Evolutionary conservation across 2,329 filamentous ascomycete genomes (phyloP), one percentile per base, ranked within the genome.

Genomic region (Bipolaris gigantea): DNA sequence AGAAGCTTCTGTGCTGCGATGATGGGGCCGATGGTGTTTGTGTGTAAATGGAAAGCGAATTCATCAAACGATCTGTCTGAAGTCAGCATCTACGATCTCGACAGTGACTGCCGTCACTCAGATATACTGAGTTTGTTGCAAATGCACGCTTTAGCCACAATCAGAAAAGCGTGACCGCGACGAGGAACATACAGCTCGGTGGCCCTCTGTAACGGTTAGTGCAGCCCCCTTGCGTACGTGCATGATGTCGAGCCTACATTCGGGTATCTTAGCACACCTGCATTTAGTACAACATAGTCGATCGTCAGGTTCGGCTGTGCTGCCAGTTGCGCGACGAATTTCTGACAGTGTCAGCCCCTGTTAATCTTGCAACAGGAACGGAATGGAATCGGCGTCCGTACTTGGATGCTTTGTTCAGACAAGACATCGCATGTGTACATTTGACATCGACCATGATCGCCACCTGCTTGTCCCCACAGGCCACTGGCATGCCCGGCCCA

Each of bases 11-110:
- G 80, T 2, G 82, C 82, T 34, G 77, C 77, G 53, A 84, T 78
- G 55, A 85, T 81, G n/a, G 83, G 83, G 0, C 83, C 82, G 50
- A 85, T 81, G 15, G 81, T 82, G 65, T 85, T 85, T 36, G 81
- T 84, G 49, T 82, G 77, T 4, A 85, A 73, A 60, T 85, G 82
- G 55, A 81, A 77, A 10, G 79, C 75, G 56, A 85, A 84, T 39
- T 80, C 75, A 30, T 78, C 71, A 64, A 81, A 84, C 6, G 81
- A 79, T 47, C 81, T 83, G 53, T 25, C 3, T 23, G 8, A 15
- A 33, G 5, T 64, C 18, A 64, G 58, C 25, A 44, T 33, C 23
- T n/a, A 25, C 25, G 38, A 40, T 23, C 19, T 30, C 16, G 25
- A 23, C 19, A 16, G 33, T n/a, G 27, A 16, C 21, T 33, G 25